phyloP scores from a whole-genome alignment of 2,329 filamentous ascomycete species.

The Aphanocladium album region DNA sequence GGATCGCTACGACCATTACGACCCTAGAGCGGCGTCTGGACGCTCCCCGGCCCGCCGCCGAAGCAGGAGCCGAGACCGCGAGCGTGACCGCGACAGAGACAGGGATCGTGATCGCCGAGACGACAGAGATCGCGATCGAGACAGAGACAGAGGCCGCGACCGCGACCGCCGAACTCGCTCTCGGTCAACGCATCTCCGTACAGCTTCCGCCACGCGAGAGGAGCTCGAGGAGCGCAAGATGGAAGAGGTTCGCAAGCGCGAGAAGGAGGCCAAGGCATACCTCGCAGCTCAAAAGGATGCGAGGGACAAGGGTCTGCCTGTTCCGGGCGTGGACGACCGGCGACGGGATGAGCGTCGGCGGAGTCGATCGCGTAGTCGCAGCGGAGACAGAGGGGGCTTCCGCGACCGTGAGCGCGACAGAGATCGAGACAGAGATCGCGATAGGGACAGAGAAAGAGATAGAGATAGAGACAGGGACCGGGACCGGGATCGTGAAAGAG shows the following conservation, averaged over 20 bases:
- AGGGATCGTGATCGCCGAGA: not conserved
- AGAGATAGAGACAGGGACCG: constrained; percentile 27
- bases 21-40: constrained; percentile 24
- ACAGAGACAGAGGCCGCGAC: constrained; percentile 17
- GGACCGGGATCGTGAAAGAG: constrained; percentile 20
- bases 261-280: constrained; percentile 52
- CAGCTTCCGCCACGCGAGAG: constrained; percentile 36
- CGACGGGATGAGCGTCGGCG: constrained; percentile 34
- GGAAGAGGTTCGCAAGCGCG: constrained; percentile 26
- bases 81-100: constrained; percentile 13
- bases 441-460: constrained; percentile 25
- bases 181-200: constrained; percentile 31
- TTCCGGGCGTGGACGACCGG: constrained; percentile 54
- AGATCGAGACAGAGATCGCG: constrained; percentile 22
- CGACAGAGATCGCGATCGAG: constrained; percentile 16
- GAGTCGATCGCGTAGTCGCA: constrained; percentile 31
- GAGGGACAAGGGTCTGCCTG: constrained; percentile 51
- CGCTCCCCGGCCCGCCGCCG: constrained; percentile 19
- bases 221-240: constrained; percentile 33
- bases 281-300: constrained; percentile 58
- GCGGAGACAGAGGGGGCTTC: constrained; percentile 20
- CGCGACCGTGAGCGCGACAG: constrained; percentile 29
- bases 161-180: constrained; percentile 41
- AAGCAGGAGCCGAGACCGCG: constrained; percentile 24
- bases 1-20: constrained; percentile 26